Conservation (phyloP, 2,329 filamentous ascomycete species). For the Verticillium tricorpus region DNA sequence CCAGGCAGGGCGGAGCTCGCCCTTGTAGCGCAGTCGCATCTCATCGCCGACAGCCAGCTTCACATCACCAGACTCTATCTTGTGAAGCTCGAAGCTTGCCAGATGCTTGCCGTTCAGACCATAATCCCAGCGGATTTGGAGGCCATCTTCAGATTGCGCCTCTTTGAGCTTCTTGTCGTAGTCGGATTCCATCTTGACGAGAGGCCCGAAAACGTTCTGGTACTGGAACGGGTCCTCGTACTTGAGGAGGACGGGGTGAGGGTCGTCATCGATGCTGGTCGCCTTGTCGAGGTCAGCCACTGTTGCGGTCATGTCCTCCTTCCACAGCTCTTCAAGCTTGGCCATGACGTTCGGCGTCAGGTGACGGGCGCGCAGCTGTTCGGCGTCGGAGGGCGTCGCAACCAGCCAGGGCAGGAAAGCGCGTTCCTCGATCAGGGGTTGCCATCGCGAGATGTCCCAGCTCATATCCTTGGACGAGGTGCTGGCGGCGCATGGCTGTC, state of each 20-base stretch:
- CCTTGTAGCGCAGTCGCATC: conserved; percentile 95
- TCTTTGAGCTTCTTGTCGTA: conserved; percentile 99
- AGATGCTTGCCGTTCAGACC: conserved; percentile 97
- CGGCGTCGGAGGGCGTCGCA: conserved; percentile 80
- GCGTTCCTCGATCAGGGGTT: conserved; percentile 93
- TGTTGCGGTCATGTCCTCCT: conserved; percentile 85
- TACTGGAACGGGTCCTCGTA: conserved; percentile 99
- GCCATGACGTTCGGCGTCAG: conserved; percentile 92
- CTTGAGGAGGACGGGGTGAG: conserved; percentile 82
- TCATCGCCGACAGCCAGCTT: conserved; percentile 97
- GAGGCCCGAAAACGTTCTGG: conserved; percentile 94
- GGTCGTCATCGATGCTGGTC: conserved; percentile 89
- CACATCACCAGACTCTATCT: conserved; percentile 95
- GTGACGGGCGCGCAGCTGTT: conserved; percentile 92
- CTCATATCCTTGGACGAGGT: conserved; percentile 99
- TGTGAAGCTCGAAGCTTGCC: conserved; percentile 91
- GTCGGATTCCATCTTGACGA: conserved; percentile 98
- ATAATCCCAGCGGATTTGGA: conserved; percentile 90
- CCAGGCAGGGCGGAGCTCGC: conserved; percentile 87
- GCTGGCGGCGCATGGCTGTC: conserved; percentile 91
- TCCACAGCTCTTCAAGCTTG: conserved; percentile 97
- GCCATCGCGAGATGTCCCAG: conserved; percentile 98
- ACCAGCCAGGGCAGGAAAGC: conserved; percentile 95
- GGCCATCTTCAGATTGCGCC: conserved; percentile 92
- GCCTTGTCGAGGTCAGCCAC: conserved; percentile 89